Evolutionary conservation across 2,329 filamentous ascomycete genomes (phyloP).

Genomic region (Fusarium napiforme): DNA sequence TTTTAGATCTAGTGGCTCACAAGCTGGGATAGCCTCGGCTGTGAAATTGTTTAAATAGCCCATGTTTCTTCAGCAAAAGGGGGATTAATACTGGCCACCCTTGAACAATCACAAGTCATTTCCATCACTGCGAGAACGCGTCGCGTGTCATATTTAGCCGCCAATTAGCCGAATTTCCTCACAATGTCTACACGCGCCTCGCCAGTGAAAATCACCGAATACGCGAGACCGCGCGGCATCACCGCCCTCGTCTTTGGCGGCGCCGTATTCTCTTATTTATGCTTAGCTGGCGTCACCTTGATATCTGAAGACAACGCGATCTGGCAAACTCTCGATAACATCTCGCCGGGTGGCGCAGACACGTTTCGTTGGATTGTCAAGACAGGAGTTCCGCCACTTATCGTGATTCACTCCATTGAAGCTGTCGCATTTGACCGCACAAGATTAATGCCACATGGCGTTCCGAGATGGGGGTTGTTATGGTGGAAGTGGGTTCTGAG

Average conservation of each 20-base stretch:
- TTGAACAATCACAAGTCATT: background rate
- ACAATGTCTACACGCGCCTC: background rate
- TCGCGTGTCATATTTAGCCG: background rate
- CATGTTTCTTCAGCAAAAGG: background rate
- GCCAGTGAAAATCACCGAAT: background rate
- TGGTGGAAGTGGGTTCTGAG: background rate
- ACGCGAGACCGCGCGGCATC: background rate
- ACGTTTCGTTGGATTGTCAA: background rate
- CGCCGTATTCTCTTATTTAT: background rate
- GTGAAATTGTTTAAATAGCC: background rate
- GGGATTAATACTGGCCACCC: background rate
- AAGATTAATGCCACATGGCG: background rate
- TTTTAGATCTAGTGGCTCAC: background rate
- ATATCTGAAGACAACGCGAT: background rate
- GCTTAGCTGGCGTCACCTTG: background rate
- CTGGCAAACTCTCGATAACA: background rate
- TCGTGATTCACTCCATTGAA: background rate
- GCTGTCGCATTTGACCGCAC: background rate
- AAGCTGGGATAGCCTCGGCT: background rate
- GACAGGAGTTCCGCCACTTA: background rate
- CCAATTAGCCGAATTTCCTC: background rate
- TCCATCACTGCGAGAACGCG: background rate
- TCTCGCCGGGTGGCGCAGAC: background rate
- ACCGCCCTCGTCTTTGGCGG: background rate
- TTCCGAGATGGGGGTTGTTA: background rate